Conservation (phyloP, 2,329 filamentous ascomycete species). For the Microdochium bolleyi region DNA sequence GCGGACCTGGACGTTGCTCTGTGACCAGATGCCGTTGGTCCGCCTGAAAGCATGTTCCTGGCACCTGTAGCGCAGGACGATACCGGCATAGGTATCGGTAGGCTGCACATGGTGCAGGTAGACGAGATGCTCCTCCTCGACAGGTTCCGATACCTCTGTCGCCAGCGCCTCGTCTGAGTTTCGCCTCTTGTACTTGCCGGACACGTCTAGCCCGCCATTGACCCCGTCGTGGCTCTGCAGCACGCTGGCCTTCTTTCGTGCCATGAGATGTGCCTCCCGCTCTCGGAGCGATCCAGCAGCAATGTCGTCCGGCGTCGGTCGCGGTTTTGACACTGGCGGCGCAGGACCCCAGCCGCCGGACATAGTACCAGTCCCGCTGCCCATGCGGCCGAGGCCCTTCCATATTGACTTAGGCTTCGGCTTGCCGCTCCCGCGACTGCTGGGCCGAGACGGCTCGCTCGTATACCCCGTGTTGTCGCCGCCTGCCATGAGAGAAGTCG, state of each 20-base stretch:
- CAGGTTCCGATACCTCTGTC: slow-evolving; percentile 37
- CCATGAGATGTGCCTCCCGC: slow-evolving; percentile 45
- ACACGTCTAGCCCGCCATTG: slow-evolving; percentile 47
- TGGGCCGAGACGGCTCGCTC: slow-evolving; percentile 22
- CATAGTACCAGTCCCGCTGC: slow-evolving; percentile 11
- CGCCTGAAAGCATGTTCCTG: slow-evolving; percentile 75
- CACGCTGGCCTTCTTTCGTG: slow-evolving; percentile 49
- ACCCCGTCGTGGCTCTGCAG: slow-evolving; percentile 54
- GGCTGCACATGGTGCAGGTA: slow-evolving; percentile 83
- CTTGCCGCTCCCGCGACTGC: slow-evolving; percentile 19
- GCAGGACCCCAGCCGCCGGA: slow-evolving; percentile 40
- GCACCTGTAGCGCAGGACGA: slow-evolving; percentile 86
- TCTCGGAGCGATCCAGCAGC: slow-evolving; percentile 45
- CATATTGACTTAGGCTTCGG: slow-evolving; percentile 19
- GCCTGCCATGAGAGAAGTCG: slow-evolving; percentile 32
- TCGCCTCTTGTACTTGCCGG: slow-evolving; percentile 54
- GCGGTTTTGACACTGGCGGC: slow-evolving; percentile 25
- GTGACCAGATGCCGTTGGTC: slow-evolving; percentile 90
- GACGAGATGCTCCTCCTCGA: slow-evolving; percentile 69
- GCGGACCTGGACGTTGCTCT: slow-evolving; percentile 80
- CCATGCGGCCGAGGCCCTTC: slow-evolving; percentile 14
- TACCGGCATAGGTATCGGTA: slow-evolving; percentile 81
- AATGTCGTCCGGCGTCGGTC: slow-evolving; percentile 37
- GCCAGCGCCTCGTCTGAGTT: slow-evolving; percentile 55
- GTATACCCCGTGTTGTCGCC: slow-evolving; percentile 21